Base-by-base conservation (phyloP, 371 early-diverging fungal genomes). In the Fennellomyces sp. region DNA sequence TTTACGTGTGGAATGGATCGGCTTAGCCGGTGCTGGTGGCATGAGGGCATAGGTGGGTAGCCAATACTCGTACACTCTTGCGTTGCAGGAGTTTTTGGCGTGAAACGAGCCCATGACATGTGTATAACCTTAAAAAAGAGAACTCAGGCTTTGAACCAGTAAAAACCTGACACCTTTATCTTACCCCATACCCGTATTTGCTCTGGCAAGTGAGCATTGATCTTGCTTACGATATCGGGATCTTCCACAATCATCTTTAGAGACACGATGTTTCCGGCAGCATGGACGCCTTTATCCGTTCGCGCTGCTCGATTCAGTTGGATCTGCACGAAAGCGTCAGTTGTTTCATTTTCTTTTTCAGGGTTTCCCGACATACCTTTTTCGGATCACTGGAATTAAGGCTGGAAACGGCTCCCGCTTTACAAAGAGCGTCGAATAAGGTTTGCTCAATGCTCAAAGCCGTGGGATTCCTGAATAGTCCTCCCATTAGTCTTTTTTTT, bases 261-360 rank as follows among this genome's bases (percentile, higher is more conserved):
- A 2, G 95, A 91, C 23, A 97, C 88, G 1, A 99, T 89, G 59
- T 98, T 95, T 29, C 98, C 95, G 26, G 94, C 95, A 25, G 99
- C 99, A 72, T 98, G 98, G 0, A 99, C 99, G 12, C 99, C 99
- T 78, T 99, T 99, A 73, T 99, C 99, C 0, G 99, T 99, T 26
- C 99, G 83, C 3, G 98, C 99, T 3, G 96, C 90, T 52, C 99
- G 78, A 82, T 79, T 78, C 68, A 94, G 82, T 36, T 84, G 81
- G 49, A 90, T 80, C 90, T 95, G 47, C 26, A 26, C 23, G 15
- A 31, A 31, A 35, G 17, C 2, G 30, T 21, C 8, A 42, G 19
- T 38, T 39, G 39, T 5, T 11, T 39, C 17, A 29, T 41, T 36
- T 10, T 27, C 21, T 78, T 63, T n/a, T n/a, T n/a, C n/a, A n/a